Evolutionary conservation across 129 eudicot genomes (phyloP).

Genomic region (Scalesia atractyloides): DNA sequence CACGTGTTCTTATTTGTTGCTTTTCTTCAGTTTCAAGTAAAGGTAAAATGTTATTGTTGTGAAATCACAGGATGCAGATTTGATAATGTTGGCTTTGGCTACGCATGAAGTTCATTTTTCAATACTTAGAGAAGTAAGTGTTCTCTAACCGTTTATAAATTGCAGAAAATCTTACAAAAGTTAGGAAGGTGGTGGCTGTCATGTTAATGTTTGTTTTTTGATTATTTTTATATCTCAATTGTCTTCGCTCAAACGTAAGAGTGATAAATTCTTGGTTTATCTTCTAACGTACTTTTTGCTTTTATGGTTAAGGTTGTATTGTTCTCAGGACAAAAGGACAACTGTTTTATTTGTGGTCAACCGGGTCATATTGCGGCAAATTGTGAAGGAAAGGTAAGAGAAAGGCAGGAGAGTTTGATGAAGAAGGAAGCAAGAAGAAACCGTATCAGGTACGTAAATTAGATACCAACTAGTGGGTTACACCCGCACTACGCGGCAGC

Average conservation of each 20-base stretch:
- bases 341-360: conserved; percentile 90
- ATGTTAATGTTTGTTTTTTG: neutral
- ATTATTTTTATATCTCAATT: neutral
- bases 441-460: conserved; percentile 73
- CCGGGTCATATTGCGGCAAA: conserved; percentile 81
- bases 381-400: conserved; percentile 89
- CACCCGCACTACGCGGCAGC: no score
- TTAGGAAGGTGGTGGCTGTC: conserved; percentile 5
- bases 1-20: conserved; percentile 17
- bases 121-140: conserved; percentile 82
- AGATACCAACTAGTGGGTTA: no score
- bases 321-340: conserved; percentile 74
- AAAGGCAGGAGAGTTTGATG: conserved; percentile 91
- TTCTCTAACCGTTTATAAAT: conserved; percentile 5
- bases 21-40: conserved; percentile 8
- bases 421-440: conserved; percentile 72
- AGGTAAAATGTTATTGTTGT: conserved; percentile 10
- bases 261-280: neutral
- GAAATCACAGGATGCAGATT: conserved; percentile 75
- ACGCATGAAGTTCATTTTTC: conserved; percentile 92
- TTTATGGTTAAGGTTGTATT: conserved; percentile 61
- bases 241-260: neutral
- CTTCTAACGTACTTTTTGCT: conserved; percentile 8
- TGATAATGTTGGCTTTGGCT: conserved; percentile 87
- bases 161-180: conserved; percentile 6